Evolutionary conservation across 371 early-diverging fungal species (phyloP), one percentile per base, ranked within the genome.

Genomic region (Dichotomocladium elegans): DNA sequence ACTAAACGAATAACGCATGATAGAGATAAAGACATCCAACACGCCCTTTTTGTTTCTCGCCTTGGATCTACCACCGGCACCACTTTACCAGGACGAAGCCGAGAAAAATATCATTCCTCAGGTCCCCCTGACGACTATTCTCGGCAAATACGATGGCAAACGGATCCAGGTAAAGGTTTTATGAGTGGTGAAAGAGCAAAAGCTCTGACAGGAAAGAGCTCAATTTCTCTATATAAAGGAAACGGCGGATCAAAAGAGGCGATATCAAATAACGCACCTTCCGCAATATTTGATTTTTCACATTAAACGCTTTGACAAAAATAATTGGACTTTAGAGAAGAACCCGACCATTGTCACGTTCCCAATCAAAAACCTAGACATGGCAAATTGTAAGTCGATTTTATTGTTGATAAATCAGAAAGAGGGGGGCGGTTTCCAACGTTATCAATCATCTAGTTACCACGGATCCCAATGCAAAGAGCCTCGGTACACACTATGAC

Each of bases 271-370:
- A 28, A 80, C 74, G 12, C 69, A 70, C 5, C 76, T 96, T 14
- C 99, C 99, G 1, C 72, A 77, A 25, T 98, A 89, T 62, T 70
- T 99, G 12, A 91, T 98, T 30, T 83, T 98, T 47, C 90, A 93
- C 62, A 86, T 96, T 51, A 93, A 93, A 63, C 80, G 99, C 29
- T 95, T 98, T 60, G 83, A 86, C 6, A 95, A 92, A 64, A 93
- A 92, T 70, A 91, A 87, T 57, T 93, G 89, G 79, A 69, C 81
- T 6, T 55, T 65, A 9, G 99, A 99, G 63, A 95, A 95, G 77
- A 97, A 97, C 61, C 95, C 93, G 0, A 99, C 99, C 3, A 96
- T 99, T 61, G 96, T 99, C n/a, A 95, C 91, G 53, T 98, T 92
- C 48, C 93, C 96, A 1, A 87, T 95, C 52, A 85, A 86, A 50